Base-by-base conservation (phyloP, 208 protist genomes). In the Trypanosoma melophagium region DNA sequence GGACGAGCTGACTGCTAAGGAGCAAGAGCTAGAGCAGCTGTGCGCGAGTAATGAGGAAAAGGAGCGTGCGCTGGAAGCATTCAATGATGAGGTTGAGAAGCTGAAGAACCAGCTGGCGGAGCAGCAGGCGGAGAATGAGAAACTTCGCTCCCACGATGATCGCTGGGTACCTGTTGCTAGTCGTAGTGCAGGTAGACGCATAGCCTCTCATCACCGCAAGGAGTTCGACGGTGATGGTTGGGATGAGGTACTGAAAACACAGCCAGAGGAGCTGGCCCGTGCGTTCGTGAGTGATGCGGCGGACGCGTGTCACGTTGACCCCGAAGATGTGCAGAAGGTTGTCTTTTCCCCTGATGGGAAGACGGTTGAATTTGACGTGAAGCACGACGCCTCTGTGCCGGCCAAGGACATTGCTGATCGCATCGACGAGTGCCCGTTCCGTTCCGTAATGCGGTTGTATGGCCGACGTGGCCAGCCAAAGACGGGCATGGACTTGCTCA, bases 1-100 rank as follows among this genome's bases (percentile, higher is more conserved):
- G 1, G 5, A 31, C 19, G 28, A 67, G 38, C 50, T 67, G 51
- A 25, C 31, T 42, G 47, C 31, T 21, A 51, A 67, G 50, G 49
- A 67, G 14, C 51, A 67, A 51, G 50, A 66, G 35, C 50, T 67
- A 25, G 14, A n/a, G n/a, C n/a, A n/a, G n/a, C n/a, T n/a, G n/a
- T n/a, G n/a, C n/a, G n/a, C 19, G 9, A 58, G 8, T 58, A 22
- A 58, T 24, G 53, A 28, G 19, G 53, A 24, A 10, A 58, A 58
- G 53, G 17, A 10, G 31, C 22, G 22, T 58, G 53, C 21, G 24
- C 4, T 58, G 19, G 53, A 7, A 35, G 22, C 13, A 7, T 22
- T 38, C 4, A 38, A 40, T 24, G 53, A 58, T 19, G 4, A 38
- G 7, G 13, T 58, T 22, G 21, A 38, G 13, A 22, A 58, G 24